Evolutionary conservation across 1,284 basidiomycete species (phyloP), one percentile per base, ranked within the genome.

Genomic region (Porogramme epimiltina): DNA sequence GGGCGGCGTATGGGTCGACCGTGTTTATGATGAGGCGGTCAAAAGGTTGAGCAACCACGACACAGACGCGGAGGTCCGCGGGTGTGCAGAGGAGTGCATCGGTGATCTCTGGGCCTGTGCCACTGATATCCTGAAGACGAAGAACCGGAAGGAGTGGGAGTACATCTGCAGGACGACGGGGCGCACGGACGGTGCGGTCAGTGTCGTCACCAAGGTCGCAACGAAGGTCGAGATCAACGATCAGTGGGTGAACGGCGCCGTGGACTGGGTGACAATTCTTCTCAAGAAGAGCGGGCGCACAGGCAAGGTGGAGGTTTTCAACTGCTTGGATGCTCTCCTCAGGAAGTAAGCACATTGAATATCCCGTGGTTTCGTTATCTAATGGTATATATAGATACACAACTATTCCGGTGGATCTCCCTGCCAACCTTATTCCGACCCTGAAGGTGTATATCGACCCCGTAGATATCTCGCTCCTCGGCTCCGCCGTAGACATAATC

Each of bases 31-130:
- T 11, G 87, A 90, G 47, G 87, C 91, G 2, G 75, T 90, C 2
- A 69, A 74, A 19, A 80, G 93, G 33, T 73, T 99, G 36, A 82
- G 76, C 45, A 89, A 84, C 46, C 82, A 89, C 53, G 91, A 93
- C 57, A 93, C 94, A 3, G 96, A 98, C 67, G 87, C 92, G 11
- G 94, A 98, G 59, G 93, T 99, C 28, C 85, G 93, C 37, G 80
- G 84, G 33, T 85, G 82, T 57, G 93, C 93, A 0, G 88, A 98
- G 62, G 84, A 88, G 28, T 86, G 84, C 39, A 80, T 98, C 33
- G 93, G 90, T 1, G 89, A 93, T 63, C 72, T 98, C 4, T 90
- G 98, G 79, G 81, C 93, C 33, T 87, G 86, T 58, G 92, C 93
- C 10, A 89, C 90, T 0, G 92, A 94, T 46, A 73, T 84, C 16